Base-by-base conservation (phyloP, 257 asterid species). In the Solanum appendiculatum region DNA sequence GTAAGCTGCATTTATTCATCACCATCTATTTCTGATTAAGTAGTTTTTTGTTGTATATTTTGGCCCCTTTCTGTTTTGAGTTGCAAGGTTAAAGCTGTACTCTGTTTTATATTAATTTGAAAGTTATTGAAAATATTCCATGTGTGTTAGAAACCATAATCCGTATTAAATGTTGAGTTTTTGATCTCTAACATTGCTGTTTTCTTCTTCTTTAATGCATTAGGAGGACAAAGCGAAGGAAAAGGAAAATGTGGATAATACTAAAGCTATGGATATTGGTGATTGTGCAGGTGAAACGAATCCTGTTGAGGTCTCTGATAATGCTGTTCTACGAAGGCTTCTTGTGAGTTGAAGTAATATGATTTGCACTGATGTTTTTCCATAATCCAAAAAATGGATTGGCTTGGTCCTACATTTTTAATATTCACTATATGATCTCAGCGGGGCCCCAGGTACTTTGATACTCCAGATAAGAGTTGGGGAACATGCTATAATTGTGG, bases 381-480 rank as follows among this genome's bases (percentile, higher is more conserved):
- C 90, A 88, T 87, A 8, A 86, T 78, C 73, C 51, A 34, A 85
- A 86, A 77, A 84, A 70, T 88, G 90, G 82, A 86, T 84, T 86
- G 48, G 86, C 20, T 80, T 87, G 86, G 85, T 84, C 27, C 84
- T 86, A 68, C 82, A 80, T 90, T 87, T 88, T 89, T 89, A 88
- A 88, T 84, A 37, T 90, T 54, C 88, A 85, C 89, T 91, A 85
- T 70, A 66, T 93, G 92, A 86, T 93, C 86, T 88, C 94, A 97
- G 99, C 95, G 99, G 87, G 99, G 99, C 18, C 99, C 99, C 39
- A 97, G 99, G 92, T 97, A 97, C 91, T 97, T 97, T 88, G 99
- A 97, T 88, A 95, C 99, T 83, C 98, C 98, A 73, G 96, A 93
- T 90, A 92, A 88, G 89, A 93, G 94, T 87, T 95, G 99, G 96